Percentiles rank a stretch among this genome's conserved stretches.
phyloP scores from a whole-genome alignment of 495 filamentous ascomycete genomes.

The Letharia columbiana region DNA sequence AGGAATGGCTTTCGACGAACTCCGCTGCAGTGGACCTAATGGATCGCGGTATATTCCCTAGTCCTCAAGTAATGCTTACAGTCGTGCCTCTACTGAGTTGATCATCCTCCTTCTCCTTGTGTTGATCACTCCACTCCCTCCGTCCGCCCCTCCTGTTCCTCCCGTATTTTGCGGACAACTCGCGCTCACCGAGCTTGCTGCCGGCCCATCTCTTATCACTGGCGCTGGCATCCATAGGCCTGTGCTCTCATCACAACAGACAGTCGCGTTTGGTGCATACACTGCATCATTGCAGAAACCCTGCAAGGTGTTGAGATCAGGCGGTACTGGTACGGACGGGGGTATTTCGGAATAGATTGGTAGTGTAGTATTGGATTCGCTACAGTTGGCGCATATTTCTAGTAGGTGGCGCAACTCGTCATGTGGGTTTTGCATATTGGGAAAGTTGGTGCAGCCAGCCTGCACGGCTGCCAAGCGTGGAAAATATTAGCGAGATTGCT shows the following conservation, averaged over 20 bases:
- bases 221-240: slow-evolving; percentile 1
- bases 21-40: neutral
- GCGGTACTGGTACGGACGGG: neutral
- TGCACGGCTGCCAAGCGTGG: slow-evolving; percentile 2
- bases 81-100: neutral
- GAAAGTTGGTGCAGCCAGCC: slow-evolving; percentile 1
- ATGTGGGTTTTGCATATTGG: neutral
- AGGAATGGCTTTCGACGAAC: neutral
- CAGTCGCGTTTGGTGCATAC: neutral
- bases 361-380: neutral
- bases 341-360: neutral
- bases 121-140: neutral
- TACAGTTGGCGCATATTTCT: neutral
- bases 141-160: neutral
- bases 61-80: neutral
- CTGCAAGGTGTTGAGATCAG: neutral
- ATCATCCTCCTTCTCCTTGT: neutral
- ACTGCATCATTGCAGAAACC: neutral
- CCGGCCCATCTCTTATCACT: slow-evolving; percentile 6
- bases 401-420: neutral
- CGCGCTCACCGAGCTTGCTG: neutral
- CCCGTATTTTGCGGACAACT: neutral
- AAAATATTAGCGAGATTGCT: neutral
- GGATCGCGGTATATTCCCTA: neutral
- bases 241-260: slow-evolving; percentile 10